Percentiles rank a stretch among this genome's conserved stretches.
Evolutionary conservation across 1,284 basidiomycete species (phyloP).

Genomic region (Sanghuangporus baumii): DNA sequence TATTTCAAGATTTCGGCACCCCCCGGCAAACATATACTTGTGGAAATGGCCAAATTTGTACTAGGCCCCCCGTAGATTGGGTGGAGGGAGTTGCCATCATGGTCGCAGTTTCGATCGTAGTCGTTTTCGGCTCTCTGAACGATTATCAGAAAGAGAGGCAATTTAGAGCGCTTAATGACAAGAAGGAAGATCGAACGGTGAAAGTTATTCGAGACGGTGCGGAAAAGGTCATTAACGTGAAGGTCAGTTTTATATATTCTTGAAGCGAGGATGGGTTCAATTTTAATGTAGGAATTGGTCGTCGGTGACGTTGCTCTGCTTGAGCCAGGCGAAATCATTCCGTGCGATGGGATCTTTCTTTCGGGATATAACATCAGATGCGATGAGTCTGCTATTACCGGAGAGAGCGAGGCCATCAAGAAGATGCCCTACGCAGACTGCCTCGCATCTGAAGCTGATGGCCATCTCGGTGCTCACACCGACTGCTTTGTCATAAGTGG

Average conservation of each 20-base stretch:
- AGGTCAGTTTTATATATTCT: constrained; percentile 34
- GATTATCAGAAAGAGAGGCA: constrained; percentile 98
- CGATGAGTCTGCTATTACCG: constrained; percentile 95
- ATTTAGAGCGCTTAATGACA: constrained; percentile 68
- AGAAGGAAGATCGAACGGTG: constrained; percentile 77
- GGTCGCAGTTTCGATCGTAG: constrained; percentile 81
- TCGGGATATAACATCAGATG: constrained; percentile 91
- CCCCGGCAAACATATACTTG: constrained; percentile 43
- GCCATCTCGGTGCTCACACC: constrained; percentile 41
- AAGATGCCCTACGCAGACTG: constrained; percentile 83
- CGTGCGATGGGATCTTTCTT: constrained; percentile 93
- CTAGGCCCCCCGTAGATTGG: constrained; percentile 81
- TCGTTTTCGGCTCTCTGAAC: constrained; percentile 83
- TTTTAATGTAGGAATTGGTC: constrained; percentile 64
- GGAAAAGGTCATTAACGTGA: constrained; percentile 69
- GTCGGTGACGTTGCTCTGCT: constrained; percentile 91
- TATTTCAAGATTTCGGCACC: constrained; percentile 76
- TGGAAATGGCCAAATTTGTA: constrained; percentile 28
- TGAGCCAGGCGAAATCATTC: constrained; percentile 93
- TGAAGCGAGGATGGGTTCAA: neutral
- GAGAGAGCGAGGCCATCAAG: constrained; percentile 92
- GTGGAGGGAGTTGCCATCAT: constrained; percentile 86
- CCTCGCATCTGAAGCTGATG: constrained; percentile 26
- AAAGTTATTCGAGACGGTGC: constrained; percentile 85
- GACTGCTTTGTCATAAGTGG: constrained; percentile 95